Evolutionary conservation across 345 rosid species (phyloP).

Genomic region (Rhodomyrtus tomentosa): DNA sequence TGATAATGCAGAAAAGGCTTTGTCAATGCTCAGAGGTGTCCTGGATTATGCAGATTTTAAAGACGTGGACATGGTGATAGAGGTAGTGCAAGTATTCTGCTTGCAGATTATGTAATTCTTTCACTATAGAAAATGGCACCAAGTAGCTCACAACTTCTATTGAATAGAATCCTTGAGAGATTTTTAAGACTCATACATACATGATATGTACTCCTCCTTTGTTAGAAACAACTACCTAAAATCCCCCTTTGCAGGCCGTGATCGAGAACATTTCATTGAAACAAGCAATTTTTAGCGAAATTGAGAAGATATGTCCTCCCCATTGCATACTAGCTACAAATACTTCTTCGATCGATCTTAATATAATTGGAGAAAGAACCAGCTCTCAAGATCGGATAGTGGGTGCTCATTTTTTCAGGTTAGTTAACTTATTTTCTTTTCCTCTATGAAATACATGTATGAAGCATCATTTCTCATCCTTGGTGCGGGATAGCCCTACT

Average conservation of each 20-base stretch:
- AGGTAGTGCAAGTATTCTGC: slow-evolving; percentile 28
- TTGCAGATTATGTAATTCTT: not conserved
- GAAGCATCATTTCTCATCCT: not conserved
- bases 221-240: not conserved
- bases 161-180: not conserved
- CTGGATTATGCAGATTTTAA: slow-evolving; percentile 70
- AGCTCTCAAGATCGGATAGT: slow-evolving; percentile 70
- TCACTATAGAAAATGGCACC: not conserved
- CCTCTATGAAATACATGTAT: not conserved
- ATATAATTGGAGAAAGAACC: slow-evolving; percentile 65
- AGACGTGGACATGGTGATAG: slow-evolving; percentile 94
- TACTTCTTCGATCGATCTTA: slow-evolving; percentile 80
- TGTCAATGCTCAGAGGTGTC: slow-evolving; percentile 70
- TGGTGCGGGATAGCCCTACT: not conserved
- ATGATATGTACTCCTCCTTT: not conserved
- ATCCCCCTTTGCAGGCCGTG: slow-evolving; percentile 59
- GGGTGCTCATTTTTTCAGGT: slow-evolving; percentile 99
- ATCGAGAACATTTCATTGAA: slow-evolving; percentile 71
- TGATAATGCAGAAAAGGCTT: slow-evolving; percentile 64
- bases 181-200: not conserved
- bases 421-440: not conserved
- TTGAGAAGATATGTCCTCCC: slow-evolving; percentile 71
- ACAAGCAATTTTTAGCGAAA: slow-evolving; percentile 79
- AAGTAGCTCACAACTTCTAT: not conserved
- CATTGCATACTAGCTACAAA: slow-evolving; percentile 91